phyloP scores from a whole-genome alignment of 2,329 filamentous ascomycete species.

The Trichoderma aggressivum region DNA sequence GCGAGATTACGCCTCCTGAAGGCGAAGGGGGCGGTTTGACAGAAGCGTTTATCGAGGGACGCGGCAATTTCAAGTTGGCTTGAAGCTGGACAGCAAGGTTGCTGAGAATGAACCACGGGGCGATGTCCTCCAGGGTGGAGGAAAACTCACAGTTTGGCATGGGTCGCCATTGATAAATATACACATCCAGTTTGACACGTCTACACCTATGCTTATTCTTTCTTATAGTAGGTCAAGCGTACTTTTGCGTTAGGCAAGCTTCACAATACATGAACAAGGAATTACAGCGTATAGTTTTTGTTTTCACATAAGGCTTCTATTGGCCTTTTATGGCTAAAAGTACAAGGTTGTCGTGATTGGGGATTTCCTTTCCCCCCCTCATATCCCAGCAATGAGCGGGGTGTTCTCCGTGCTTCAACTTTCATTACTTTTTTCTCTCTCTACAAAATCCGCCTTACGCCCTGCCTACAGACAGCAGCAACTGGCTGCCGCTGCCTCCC shows the following conservation, averaged over 20 bases:
- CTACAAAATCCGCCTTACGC: conserved; percentile 28
- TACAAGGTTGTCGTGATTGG: conserved; percentile 32
- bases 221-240: not conserved
- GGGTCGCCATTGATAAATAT: not conserved
- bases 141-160: not conserved
- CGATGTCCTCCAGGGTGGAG: not conserved
- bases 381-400: conserved; percentile 34
- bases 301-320: conserved; percentile 9
- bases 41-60: conserved; percentile 38
- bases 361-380: conserved; percentile 20
- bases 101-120: not conserved
- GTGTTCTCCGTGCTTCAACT: conserved; percentile 29
- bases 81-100: not conserved
- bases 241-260: not conserved
- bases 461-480: conserved; percentile 52
- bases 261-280: not conserved
- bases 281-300: not conserved
- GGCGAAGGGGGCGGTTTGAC: conserved; percentile 31
- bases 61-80: conserved; percentile 5
- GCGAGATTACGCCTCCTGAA: conserved; percentile 41
- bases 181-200: not conserved
- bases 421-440: conserved; percentile 21
- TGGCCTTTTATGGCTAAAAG: conserved; percentile 31
- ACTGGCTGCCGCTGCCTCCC: conserved; percentile 51
- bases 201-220: not conserved